Evolutionary conservation across 257 asterid species (phyloP).

Genomic region (Capsicum pubescens): DNA sequence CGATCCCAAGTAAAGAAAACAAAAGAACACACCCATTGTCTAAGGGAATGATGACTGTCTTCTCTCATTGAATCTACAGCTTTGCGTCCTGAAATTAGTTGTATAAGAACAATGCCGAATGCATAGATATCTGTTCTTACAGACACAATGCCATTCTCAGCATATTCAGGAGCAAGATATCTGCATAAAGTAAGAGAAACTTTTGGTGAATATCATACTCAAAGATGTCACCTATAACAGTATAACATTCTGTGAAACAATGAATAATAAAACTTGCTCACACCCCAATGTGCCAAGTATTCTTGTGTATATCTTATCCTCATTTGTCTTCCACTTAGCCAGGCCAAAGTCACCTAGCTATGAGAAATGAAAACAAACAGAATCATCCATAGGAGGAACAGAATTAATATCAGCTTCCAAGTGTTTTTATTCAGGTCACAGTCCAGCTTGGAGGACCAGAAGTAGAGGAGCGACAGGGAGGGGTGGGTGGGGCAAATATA

Average conservation of each 20-base stretch:
- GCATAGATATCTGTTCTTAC: constrained; percentile 76
- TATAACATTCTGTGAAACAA: not conserved
- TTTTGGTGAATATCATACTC: constrained; percentile 17
- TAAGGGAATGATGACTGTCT: constrained; percentile 56
- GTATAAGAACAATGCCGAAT: constrained; percentile 74
- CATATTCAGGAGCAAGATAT: constrained; percentile 84
- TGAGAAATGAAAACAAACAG: constrained; percentile 25
- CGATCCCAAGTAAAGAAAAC: not conserved
- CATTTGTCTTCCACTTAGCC: constrained; percentile 73
- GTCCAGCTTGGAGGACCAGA: constrained; percentile 26
- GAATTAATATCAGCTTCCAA: not conserved
- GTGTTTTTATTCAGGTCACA: constrained; percentile 3
- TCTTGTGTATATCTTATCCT: constrained; percentile 53
- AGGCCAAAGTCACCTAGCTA: constrained; percentile 88
- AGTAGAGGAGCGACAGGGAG: not conserved
- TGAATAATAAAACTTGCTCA: constrained; percentile 35
- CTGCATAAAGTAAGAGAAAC: constrained; percentile 43
- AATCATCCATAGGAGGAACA: constrained; percentile 18
- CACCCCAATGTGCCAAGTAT: constrained; percentile 81
- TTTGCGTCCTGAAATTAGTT: constrained; percentile 77
- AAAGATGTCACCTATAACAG: not conserved
- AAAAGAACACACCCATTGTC: constrained; percentile 65
- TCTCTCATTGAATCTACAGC: constrained; percentile 56
- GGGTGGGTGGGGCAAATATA: not conserved
- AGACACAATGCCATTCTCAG: constrained; percentile 72